Conservation (phyloP, 345 rosid genomes). For the Brassica nigra region DNA sequence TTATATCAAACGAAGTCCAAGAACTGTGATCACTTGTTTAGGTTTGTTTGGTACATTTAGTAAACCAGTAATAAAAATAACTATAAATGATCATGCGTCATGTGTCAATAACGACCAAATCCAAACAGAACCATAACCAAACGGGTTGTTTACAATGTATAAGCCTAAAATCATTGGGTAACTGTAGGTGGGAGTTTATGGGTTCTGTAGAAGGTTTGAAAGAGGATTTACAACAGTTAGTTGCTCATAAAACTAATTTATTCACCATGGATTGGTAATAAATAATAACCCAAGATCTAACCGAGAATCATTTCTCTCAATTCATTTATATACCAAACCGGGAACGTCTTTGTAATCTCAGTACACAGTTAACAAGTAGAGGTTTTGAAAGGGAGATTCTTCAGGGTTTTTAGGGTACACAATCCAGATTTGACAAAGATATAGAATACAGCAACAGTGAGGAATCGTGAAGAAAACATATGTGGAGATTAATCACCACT, state of each 20-base stretch:
- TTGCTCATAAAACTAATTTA: too few relatives aligned
- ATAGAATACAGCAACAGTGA: conserved; percentile 7
- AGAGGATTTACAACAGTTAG: too few relatives aligned
- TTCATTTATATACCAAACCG: conserved; percentile 19
- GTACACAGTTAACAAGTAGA: conserved; percentile 13
- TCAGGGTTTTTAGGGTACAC: background rate
- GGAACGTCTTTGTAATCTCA: background rate
- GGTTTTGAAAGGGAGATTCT: background rate
- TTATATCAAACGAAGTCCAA: background rate
- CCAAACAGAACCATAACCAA: too few relatives aligned
- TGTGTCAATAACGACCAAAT: too few relatives aligned
- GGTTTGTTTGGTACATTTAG: too few relatives aligned
- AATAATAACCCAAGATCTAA: background rate
- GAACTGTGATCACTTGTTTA: background rate
- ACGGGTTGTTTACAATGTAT: too few relatives aligned
- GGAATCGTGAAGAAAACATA: background rate
- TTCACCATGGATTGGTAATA: background rate
- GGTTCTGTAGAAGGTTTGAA: too few relatives aligned
- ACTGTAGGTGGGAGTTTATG: too few relatives aligned
- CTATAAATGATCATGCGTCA: background rate
- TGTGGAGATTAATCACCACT: conserved; percentile 56
- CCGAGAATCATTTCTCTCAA: background rate
- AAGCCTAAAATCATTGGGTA: too few relatives aligned
- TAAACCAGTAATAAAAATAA: too few relatives aligned
- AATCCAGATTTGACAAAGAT: conserved; percentile 12